Evolutionary conservation across 75 land plant genomes (phyloP), one percentile per base, ranked within the genome.

Genomic region (Picea glauca): DNA sequence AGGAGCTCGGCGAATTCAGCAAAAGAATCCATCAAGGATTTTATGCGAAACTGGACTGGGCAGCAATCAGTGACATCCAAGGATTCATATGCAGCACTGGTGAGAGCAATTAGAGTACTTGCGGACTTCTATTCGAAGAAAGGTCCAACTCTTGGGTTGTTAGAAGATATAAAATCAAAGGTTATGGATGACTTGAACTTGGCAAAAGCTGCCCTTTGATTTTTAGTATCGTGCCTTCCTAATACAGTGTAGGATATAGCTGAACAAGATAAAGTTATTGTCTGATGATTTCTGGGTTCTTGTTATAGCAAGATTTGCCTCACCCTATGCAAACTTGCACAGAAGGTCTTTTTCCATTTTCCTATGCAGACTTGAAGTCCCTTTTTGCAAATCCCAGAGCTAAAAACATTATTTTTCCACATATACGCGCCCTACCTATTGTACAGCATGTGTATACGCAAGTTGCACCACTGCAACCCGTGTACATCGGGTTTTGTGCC

Each of bases 1-100:
- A 85, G 98, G 60, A 86, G 88, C 59, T 85, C 81, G 58, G 98
- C 96, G 12, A 96, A 95, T 82, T 85, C 96, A 23, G 98, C 98
- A 63, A 95, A 95, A 78, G 96, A 88, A 75, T 86, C 96, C 0
- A 95, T 95, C 76, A 80, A 92, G 7, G 93, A 91, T 38, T 95
- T 88, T 73, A 83, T 95, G 82, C 83, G 73, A 66, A 83, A 82
- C 62, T 95, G 98, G 98, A 85, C 79, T 60, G 98, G 98, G 13
- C 83, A 91, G 54, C 77, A 85, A 80, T 59, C 63, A 1, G 96
- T 95, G 11, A 84, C 61, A 4, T 54, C 74, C 38, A 96, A 95
- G 93, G 98, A 93, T 66, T 95, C 98, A 57, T 95, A 93, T 81
- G 72, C 46, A 68, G 90, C 81, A 26, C 76, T 95, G 54, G 98